Evolutionary conservation across 2,329 filamentous ascomycete genomes (phyloP).

Genomic region (Claviceps purpurea): DNA sequence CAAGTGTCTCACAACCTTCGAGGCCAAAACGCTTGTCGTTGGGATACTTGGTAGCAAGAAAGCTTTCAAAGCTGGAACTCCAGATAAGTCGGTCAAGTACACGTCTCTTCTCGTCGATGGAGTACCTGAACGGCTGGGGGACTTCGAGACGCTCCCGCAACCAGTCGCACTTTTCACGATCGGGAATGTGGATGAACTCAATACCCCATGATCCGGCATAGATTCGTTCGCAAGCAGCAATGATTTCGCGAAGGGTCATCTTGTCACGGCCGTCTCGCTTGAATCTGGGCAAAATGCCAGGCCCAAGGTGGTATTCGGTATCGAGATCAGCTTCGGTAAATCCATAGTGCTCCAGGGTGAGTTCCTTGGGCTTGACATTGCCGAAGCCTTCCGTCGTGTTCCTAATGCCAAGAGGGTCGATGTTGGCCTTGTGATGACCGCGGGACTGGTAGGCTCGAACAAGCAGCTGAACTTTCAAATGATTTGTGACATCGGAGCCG

Average conservation of each 20-base stretch:
- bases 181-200: constrained; percentile 98
- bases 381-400: constrained; percentile 63
- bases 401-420: constrained; percentile 89
- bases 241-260: constrained; percentile 93
- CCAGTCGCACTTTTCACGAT: constrained; percentile 97
- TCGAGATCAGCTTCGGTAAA: constrained; percentile 93
- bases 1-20: constrained; percentile 91
- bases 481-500: constrained; percentile 79
- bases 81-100: constrained; percentile 96
- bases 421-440: constrained; percentile 95
- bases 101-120: constrained; percentile 92
- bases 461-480: constrained; percentile 94
- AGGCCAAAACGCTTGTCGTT: constrained; percentile 99
- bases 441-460: constrained; percentile 96
- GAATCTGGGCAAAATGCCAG: constrained; percentile 90
- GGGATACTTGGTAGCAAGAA: constrained; percentile 93
- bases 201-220: constrained; percentile 97
- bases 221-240: constrained; percentile 82
- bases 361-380: constrained; percentile 79
- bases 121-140: constrained; percentile 91
- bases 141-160: constrained; percentile 90
- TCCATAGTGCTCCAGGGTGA: constrained; percentile 85
- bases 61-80: constrained; percentile 94
- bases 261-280: constrained; percentile 78
- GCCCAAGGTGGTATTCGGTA: constrained; percentile 80